phyloP scores from a whole-genome alignment of 108 stramenopile genomes.

The Nannochloropsis oceanica region DNA sequence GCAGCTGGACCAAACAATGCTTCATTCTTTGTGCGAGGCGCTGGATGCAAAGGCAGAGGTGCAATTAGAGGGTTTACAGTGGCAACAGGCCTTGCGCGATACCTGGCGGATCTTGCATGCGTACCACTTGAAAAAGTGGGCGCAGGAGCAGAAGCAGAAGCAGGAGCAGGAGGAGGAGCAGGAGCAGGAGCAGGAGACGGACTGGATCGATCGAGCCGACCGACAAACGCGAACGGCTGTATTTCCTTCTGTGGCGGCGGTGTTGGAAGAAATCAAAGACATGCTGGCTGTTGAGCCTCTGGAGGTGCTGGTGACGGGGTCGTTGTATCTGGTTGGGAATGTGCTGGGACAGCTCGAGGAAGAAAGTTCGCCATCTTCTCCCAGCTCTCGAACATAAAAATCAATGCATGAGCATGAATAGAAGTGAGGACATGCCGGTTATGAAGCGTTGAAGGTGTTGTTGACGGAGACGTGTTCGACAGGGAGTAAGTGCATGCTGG shows the following conservation, averaged over 20 bases:
- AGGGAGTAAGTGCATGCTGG: neutral
- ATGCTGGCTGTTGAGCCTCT: neutral
- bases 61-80: neutral
- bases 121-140: neutral
- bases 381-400: neutral
- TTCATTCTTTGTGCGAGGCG: neutral
- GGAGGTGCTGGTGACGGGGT: constrained; percentile 4
- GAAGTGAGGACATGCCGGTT: neutral
- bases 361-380: neutral
- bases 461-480: no score
- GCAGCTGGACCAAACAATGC: neutral
- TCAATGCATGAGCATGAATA: neutral
- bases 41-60: neutral
- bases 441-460: no score
- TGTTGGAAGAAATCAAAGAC: neutral
- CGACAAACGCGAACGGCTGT: neutral
- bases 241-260: neutral
- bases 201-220: neutral
- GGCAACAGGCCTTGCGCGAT: neutral
- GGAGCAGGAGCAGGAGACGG: neutral
- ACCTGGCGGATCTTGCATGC: neutral
- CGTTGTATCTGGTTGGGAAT: neutral
- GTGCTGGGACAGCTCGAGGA: neutral
- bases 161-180: neutral
- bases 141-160: neutral